Conservation (phyloP, 108 stramenopile genomes). For the Bacterosira constricta region DNA sequence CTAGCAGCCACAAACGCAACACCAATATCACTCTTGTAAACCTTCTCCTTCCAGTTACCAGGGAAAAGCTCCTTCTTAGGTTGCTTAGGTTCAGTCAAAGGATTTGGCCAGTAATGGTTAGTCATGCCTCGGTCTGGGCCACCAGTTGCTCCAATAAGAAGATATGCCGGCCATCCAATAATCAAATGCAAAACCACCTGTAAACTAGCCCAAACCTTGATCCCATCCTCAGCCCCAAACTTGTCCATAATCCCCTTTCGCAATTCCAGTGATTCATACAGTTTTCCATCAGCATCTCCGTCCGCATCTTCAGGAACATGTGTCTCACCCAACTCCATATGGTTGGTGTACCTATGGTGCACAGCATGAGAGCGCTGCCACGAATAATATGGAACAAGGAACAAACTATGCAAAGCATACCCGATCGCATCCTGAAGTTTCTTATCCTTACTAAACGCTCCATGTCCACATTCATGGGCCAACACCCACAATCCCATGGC, state of each 20-base stretch:
- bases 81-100: slow-evolving; percentile 66
- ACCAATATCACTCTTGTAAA: slow-evolving; percentile 88
- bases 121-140: slow-evolving; percentile 77
- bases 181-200: slow-evolving; percentile 80
- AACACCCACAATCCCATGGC: slow-evolving; percentile 98
- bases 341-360: slow-evolving; percentile 96
- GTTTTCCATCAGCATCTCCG: slow-evolving; percentile 16
- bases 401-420: slow-evolving; percentile 82
- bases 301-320: slow-evolving; percentile 72
- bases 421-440: slow-evolving; percentile 93
- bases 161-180: slow-evolving; percentile 87
- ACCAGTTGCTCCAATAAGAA: slow-evolving; percentile 84
- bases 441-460: slow-evolving; percentile 91
- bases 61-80: slow-evolving; percentile 89
- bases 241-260: slow-evolving; percentile 49
- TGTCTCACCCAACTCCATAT: slow-evolving; percentile 96
- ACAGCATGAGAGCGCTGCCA: slow-evolving; percentile 96
- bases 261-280: slow-evolving; percentile 48
- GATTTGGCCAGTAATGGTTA: slow-evolving; percentile 75
- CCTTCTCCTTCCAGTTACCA: slow-evolving; percentile 90
- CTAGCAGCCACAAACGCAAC: slow-evolving; percentile 77
- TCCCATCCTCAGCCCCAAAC: slow-evolving; percentile 65
- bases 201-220: slow-evolving; percentile 68
- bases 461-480: slow-evolving; percentile 98
- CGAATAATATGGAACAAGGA: slow-evolving; percentile 96